These are phyloP conservation scores for Ogataea thermomethanolica DNA, from an alignment of 805 yeast species.

Conservation along the genomic window DNA sequence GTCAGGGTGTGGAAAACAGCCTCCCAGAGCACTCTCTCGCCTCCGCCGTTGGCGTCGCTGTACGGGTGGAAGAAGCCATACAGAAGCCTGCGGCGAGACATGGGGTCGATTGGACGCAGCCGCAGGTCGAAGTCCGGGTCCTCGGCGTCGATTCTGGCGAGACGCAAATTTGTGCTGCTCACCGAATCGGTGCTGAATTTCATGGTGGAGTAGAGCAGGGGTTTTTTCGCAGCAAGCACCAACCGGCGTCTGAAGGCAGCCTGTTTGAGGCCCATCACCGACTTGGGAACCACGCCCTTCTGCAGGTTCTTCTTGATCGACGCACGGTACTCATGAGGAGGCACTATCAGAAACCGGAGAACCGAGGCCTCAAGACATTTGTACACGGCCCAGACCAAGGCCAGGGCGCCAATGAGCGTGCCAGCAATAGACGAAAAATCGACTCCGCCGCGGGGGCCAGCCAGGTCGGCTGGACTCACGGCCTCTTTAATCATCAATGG, in stretches of 20 bases:
- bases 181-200: constrained; percentile 25
- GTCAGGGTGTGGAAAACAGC: constrained; percentile 72
- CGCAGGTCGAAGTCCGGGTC: constrained; percentile 18
- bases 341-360: constrained; percentile 25
- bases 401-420: constrained; percentile 3
- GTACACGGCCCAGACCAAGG: constrained; percentile 15
- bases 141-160: constrained; percentile 29
- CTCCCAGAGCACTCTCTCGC: constrained; percentile 95
- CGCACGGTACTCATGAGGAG: constrained; percentile 29
- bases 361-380: constrained; percentile 19
- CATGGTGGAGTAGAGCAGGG: constrained; percentile 34
- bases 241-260: constrained; percentile 32
- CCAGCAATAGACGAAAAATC: neutral
- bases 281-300: constrained; percentile 19
- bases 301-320: constrained; percentile 21
- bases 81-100: constrained; percentile 39
- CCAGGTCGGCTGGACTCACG: neutral
- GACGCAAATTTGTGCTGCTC: constrained; percentile 20
- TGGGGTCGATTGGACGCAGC: constrained; percentile 33
- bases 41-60: constrained; percentile 97
- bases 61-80: constrained; percentile 94
- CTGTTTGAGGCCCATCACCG: constrained; percentile 26
- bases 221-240: constrained; percentile 30
- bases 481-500: neutral
- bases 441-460: neutral